phyloP scores from a whole-genome alignment of 257 asterid genomes.

The Forsythia viridissima region DNA sequence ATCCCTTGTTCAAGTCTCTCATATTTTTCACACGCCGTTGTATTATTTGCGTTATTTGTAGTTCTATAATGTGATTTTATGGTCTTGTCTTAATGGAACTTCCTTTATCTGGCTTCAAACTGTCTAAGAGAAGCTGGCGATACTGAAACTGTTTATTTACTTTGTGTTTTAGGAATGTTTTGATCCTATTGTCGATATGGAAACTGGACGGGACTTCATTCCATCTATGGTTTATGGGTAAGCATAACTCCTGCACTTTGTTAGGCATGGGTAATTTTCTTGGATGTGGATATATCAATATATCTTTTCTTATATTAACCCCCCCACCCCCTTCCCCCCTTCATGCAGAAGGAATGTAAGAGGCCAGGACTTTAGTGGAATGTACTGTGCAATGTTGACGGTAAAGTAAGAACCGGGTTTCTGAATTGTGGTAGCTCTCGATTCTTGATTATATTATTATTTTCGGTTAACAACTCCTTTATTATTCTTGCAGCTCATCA shows the following conservation, averaged over 20 bases:
- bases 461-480: conserved; percentile 12
- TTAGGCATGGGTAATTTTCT: conserved; percentile 1
- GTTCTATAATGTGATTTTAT: background rate
- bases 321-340: background rate
- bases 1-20: background rate
- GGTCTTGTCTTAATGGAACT: background rate
- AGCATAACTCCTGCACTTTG: conserved; percentile 25
- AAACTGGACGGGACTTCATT: conserved; percentile 94
- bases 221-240: conserved; percentile 98
- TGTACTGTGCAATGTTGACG: conserved; percentile 87
- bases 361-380: conserved; percentile 96
- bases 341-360: conserved; percentile 79
- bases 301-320: background rate
- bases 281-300: background rate
- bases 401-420: conserved; percentile 59
- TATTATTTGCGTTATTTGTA: background rate
- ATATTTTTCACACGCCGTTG: background rate
- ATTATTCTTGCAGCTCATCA: conserved; percentile 41
- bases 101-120: background rate
- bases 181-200: conserved; percentile 92
- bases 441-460: background rate
- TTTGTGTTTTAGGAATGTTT: conserved; percentile 66
- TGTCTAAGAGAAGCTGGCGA: conserved; percentile 5
- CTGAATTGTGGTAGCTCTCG: background rate
- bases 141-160: conserved; percentile 21